Evolutionary conservation across 495 filamentous ascomycete species (phyloP).

Genomic region (Bathelium albidoporum): DNA sequence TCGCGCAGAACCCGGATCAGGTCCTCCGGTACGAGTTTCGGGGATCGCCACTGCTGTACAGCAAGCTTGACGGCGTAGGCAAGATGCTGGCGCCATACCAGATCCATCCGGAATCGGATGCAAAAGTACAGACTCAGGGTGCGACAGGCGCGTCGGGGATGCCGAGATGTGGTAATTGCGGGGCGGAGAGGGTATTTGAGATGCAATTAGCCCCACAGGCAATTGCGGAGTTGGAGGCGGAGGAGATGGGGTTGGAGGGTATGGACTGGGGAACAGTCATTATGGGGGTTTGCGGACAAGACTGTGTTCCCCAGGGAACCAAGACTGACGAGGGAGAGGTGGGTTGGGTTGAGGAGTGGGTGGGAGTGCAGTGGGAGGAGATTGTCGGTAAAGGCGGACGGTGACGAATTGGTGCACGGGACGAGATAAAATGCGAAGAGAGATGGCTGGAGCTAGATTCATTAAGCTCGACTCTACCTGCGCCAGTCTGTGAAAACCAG

Average conservation of each 20-base stretch:
- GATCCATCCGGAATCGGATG: conserved; percentile 20
- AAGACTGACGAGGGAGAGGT: conserved; percentile 37
- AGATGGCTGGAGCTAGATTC: background rate
- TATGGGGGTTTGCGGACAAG: conserved; percentile 65
- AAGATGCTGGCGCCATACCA: conserved; percentile 40
- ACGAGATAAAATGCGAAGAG: background rate
- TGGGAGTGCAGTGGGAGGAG: conserved; percentile 96
- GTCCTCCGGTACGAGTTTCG: conserved; percentile 85
- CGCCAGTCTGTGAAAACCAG: background rate
- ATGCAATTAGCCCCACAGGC: conserved; percentile 83
- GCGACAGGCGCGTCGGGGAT: conserved; percentile 36
- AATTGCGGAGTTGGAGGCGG: conserved; percentile 78
- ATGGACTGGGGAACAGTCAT: conserved; percentile 99
- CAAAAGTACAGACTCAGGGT: conserved; percentile 22
- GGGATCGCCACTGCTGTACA: conserved; percentile 73
- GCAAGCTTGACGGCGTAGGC: conserved; percentile 62
- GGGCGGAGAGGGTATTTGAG: conserved; percentile 70
- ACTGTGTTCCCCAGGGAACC: conserved; percentile 50
- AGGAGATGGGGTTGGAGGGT: conserved; percentile 66
- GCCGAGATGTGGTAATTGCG: conserved; percentile 69
- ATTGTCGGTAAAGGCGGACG: conserved; percentile 9
- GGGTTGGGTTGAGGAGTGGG: conserved; percentile 89
- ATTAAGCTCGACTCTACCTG: no score
- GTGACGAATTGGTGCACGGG: background rate
- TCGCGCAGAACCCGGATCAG: conserved; percentile 89